Evolutionary conservation across 225 moss, liverwort and hornwort genomes (phyloP).

Genomic region (Physcomitrium patens): DNA sequence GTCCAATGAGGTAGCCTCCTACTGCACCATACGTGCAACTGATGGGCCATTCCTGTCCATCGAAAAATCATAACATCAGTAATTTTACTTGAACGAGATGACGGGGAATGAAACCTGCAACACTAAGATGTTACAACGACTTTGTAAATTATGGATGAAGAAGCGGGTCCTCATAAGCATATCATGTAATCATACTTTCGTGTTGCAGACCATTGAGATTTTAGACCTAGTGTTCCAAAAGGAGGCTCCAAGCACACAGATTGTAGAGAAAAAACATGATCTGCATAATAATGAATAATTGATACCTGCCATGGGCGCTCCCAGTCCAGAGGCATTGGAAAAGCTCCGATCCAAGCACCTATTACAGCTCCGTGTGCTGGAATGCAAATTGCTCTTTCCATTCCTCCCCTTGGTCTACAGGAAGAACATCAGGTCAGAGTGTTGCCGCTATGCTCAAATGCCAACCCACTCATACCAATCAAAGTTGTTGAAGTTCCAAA

Average conservation of each 20-base stretch:
- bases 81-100: neutral
- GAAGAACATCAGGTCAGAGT: conserved; percentile 9
- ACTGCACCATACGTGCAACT: conserved; percentile 89
- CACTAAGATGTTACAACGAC: conserved; percentile 3
- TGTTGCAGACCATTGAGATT: neutral
- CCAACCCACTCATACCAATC: neutral
- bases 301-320: conserved; percentile 95
- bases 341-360: conserved; percentile 96
- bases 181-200: conserved; percentile 3
- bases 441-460: neutral
- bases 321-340: conserved; percentile 99
- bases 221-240: neutral
- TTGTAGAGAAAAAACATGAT: conserved; percentile 1
- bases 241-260: neutral
- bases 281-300: neutral
- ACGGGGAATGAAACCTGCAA: neutral
- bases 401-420: conserved; percentile 72
- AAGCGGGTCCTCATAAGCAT: neutral
- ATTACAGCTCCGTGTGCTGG: conserved; percentile 89
- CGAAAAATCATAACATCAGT: conserved; percentile 3
- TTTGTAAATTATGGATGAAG: neutral
- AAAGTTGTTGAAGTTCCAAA: neutral
- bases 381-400: conserved; percentile 87
- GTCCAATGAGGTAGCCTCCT: conserved; percentile 71
- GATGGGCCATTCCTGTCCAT: conserved; percentile 83